These are phyloP conservation scores for Synchytrium microbalum DNA, from an alignment of 371 early-diverging fungal species.

Conservation along the genomic window DNA sequence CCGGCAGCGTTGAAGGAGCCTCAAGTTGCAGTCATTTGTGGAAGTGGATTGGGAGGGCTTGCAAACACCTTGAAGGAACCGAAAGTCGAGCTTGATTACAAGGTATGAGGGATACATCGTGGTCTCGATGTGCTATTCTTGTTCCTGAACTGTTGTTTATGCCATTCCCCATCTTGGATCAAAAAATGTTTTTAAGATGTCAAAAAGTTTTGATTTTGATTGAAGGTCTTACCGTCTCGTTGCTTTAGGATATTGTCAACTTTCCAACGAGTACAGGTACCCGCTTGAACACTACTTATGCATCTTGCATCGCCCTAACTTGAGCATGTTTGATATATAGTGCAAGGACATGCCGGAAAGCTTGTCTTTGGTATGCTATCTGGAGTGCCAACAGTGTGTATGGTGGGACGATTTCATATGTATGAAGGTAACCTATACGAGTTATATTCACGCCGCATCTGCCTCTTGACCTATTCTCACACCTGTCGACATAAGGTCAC, in stretches of 20 bases:
- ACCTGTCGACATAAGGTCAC: slow-evolving; percentile 68
- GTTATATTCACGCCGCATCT: neutral
- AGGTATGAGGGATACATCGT: slow-evolving; percentile 8
- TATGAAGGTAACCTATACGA: slow-evolving; percentile 27
- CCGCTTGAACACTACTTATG: neutral
- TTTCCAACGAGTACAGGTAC: slow-evolving; percentile 80
- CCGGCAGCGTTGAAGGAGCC: slow-evolving; percentile 23
- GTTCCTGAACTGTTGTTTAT: neutral
- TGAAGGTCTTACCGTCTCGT: neutral
- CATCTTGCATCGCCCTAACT: neutral
- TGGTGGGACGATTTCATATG: slow-evolving; percentile 31
- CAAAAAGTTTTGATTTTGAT: too few species aligned
- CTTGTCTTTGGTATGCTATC: slow-evolving; percentile 82
- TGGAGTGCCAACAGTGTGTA: slow-evolving; percentile 40
- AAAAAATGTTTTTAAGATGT: too few species aligned
- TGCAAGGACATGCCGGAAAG: slow-evolving; percentile 83
- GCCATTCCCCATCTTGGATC: too few species aligned
- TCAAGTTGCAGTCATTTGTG: slow-evolving; percentile 82
- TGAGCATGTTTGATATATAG: slow-evolving; percentile 22
- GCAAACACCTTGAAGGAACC: slow-evolving; percentile 63
- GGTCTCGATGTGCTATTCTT: neutral
- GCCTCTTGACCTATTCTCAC: neutral
- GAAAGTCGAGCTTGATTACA: slow-evolving; percentile 61
- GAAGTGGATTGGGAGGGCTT: slow-evolving; percentile 83
- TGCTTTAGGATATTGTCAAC: slow-evolving; percentile 62